phyloP scores from a whole-genome alignment of 2,329 filamentous ascomycete genomes.

The Fusarium newnesense region DNA sequence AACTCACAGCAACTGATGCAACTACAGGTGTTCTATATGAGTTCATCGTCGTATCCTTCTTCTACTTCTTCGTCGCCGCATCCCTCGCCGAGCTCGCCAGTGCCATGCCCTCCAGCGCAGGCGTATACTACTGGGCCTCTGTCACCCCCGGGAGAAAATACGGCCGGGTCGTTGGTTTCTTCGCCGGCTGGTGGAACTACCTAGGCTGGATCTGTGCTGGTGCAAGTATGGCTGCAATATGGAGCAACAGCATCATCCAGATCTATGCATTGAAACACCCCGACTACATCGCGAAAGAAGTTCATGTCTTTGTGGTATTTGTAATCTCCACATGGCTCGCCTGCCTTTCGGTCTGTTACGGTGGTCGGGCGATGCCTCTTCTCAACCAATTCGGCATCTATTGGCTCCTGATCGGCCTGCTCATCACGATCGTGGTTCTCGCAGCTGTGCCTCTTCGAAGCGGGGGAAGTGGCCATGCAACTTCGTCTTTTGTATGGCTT shows the following conservation, averaged over 20 bases:
- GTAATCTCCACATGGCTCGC: not conserved
- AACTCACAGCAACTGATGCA: rapidly evolving
- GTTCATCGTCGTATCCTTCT: not conserved
- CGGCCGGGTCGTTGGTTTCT: not conserved
- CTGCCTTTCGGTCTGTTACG: not conserved
- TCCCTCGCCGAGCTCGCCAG: not conserved
- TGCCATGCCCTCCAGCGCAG: not conserved
- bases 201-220: not conserved
- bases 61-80: not conserved
- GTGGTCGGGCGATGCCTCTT: not conserved
- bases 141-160: not conserved
- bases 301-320: not conserved
- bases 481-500: not conserved
- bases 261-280: not conserved
- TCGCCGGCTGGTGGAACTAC: not conserved
- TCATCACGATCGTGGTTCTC: not conserved
- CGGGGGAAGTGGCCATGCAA: not conserved
- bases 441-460: not conserved
- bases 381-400: not conserved
- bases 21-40: not conserved
- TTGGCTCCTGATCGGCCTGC: not conserved
- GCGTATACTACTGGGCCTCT: not conserved
- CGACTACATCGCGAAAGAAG: not conserved
- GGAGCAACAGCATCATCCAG: not conserved
- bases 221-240: not conserved